Conservation (phyloP, 352 stramenopile species). For the Paralagenidium karlingii region DNA sequence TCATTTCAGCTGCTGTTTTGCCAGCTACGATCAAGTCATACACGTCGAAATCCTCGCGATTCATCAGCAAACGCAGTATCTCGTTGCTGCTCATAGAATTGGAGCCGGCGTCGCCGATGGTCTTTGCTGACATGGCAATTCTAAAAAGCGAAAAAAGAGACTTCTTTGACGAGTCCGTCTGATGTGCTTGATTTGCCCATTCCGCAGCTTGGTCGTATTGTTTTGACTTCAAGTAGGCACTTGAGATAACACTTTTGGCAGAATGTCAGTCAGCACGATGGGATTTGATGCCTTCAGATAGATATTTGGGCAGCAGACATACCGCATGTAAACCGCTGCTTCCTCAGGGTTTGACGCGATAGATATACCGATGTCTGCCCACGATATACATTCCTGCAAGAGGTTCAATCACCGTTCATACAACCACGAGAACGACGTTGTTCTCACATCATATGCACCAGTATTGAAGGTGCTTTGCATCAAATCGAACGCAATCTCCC, state of each 20-base stretch:
- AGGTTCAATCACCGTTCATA: too few relatives aligned
- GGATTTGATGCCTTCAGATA: background rate
- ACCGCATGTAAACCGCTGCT: conserved; percentile 41
- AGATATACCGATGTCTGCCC: conserved; percentile 17
- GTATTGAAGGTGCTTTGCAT: conserved; percentile 27
- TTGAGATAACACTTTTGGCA: conserved; percentile 14
- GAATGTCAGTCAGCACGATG: background rate
- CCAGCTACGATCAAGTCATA: conserved; percentile 43
- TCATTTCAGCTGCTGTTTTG: conserved; percentile 17
- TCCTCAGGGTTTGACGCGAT: conserved; percentile 14
- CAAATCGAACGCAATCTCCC: conserved; percentile 30
- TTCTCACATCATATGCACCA: background rate
- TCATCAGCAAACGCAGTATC: conserved; percentile 21
- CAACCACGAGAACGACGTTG: background rate
- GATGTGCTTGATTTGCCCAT: conserved; percentile 32
- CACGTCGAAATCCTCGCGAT: conserved; percentile 46
- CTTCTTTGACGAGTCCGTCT: conserved; percentile 36
- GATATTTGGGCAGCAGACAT: too few relatives aligned
- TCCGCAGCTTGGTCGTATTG: conserved; percentile 12
- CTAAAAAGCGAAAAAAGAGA: conserved; percentile 48
- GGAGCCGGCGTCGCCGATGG: background rate
- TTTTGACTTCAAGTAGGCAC: conserved; percentile 22
- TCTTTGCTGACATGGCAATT: conserved; percentile 11
- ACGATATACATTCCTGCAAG: conserved; percentile 32
- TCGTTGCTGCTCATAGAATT: background rate